Conservation (phyloP, 139 green algal genomes). For the Chlorella ohadii region DNA sequence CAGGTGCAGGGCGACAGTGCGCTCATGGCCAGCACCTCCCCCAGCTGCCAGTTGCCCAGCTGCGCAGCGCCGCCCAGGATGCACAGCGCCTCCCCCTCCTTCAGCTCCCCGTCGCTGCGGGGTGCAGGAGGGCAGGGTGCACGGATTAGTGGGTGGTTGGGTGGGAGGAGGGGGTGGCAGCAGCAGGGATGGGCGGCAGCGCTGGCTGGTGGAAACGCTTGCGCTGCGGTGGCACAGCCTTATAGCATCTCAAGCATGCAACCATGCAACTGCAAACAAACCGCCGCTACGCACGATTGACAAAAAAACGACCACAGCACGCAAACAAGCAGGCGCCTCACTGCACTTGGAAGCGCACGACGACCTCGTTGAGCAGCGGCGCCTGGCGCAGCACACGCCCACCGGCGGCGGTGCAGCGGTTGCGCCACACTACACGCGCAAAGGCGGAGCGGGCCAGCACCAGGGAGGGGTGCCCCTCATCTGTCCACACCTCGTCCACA, state of each 20-base stretch:
- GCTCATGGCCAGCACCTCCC: constrained; percentile 68
- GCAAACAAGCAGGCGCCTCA: too few species aligned
- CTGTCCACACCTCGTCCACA: constrained; percentile 36
- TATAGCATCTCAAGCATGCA: too few species aligned
- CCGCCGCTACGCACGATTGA: too few species aligned
- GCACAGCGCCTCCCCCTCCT: constrained; percentile 59
- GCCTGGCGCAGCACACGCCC: constrained; percentile 9
- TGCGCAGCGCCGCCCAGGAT: constrained; percentile 73
- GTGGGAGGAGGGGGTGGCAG: too few species aligned
- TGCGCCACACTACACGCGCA: constrained; percentile 60
- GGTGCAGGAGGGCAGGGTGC: not conserved
- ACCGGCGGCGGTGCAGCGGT: not conserved
- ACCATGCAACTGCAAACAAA: too few species aligned
- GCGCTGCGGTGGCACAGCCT: too few species aligned
- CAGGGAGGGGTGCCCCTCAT: constrained; percentile 62
- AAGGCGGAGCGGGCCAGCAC: constrained; percentile 71
- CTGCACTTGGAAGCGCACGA: constrained; percentile 62
- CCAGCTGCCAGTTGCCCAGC: constrained; percentile 83
- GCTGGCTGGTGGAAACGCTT: too few species aligned
- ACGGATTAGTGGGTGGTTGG: too few species aligned
- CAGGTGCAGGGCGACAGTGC: constrained; percentile 35
- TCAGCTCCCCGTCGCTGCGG: constrained; percentile 48
- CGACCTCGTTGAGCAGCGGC: constrained; percentile 42
- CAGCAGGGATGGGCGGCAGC: too few species aligned
- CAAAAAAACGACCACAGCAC: too few species aligned